phyloP scores from a whole-genome alignment of 805 yeast species.

The Suhomyces emberorum region DNA sequence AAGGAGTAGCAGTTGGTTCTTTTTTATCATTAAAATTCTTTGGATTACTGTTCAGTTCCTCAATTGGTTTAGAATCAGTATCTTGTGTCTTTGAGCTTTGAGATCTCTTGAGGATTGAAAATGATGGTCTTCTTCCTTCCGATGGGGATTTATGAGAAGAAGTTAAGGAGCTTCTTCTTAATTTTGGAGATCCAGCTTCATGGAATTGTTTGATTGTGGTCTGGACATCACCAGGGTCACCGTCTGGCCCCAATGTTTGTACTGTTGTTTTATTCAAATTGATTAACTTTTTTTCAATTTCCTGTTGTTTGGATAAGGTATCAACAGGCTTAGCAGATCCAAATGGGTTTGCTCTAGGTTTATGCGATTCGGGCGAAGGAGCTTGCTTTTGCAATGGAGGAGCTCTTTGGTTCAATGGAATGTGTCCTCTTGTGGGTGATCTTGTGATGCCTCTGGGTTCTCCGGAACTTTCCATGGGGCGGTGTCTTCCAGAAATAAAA shows the following conservation, averaged over 20 bases:
- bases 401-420: slow-evolving; percentile 3
- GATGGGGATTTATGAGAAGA: slow-evolving; percentile 9
- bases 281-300: slow-evolving; percentile 76
- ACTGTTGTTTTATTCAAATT: slow-evolving; percentile 82
- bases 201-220: slow-evolving; percentile 11
- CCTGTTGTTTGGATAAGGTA: slow-evolving; percentile 55
- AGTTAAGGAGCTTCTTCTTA: slow-evolving; percentile 8
- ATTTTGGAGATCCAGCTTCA: slow-evolving; percentile 6
- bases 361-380: slow-evolving; percentile 15
- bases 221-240: slow-evolving; percentile 46
- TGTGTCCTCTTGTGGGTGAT: slow-evolving; percentile 6
- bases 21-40: no score
- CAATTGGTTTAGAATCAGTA: no score
- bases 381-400: slow-evolving; percentile 1
- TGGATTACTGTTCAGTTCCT: not conserved
- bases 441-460: not conserved
- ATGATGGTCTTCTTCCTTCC: slow-evolving; percentile 13
- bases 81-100: not conserved
- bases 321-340: slow-evolving; percentile 88
- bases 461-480: not conserved
- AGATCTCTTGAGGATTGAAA: slow-evolving; percentile 19
- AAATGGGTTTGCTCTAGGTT: slow-evolving; percentile 63
- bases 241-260: slow-evolving; percentile 82
- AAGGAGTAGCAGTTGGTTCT: not conserved
- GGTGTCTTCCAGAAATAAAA: slow-evolving; percentile 19